Evolutionary conservation across 768 basidiomycete genomes (phyloP), one percentile per base, ranked within the genome.

Genomic region (Pisolithus orientalis): DNA sequence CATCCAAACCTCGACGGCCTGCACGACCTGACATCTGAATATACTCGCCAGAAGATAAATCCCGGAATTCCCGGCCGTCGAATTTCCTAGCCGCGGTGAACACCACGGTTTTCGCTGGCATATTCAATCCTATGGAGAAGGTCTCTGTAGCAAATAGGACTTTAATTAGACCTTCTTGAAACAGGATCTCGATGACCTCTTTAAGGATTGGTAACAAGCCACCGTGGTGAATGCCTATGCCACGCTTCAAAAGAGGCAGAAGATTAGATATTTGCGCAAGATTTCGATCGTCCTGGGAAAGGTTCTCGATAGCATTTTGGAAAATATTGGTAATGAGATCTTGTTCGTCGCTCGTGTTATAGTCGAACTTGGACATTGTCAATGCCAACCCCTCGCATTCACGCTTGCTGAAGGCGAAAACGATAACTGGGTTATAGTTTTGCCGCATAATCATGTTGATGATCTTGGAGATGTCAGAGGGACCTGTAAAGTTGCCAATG

Each of bases 11-110:
- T 71, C 96, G 84, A 61, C 96, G 86, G 57, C 96, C 96, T 2
- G 96, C 96, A 52, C 96, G 90, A 51, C 96, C 96, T 0, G 94
- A 94, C 96, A 99, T 99, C 64, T 99, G 96, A 61, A 98, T 96
- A 68, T 99, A 99, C 77, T 99, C 96, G 52, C 96, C 89, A 0
- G 86, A 89, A 0, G 92, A 92, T 34, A 99, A 75, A 64, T 91
- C 91, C 27, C 96, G 80, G 74, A 96, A 96, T 61, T 94, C 93
- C 42, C 82, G 83, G 0, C 96, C 96, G 66, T 99, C 96, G 61
- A 94, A 98, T 71, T 99, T 99, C 59, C 93, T 84, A 3, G 93
- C 87, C 0, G 86, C 80, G 0, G 93, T 96, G 75, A 99, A 99
- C 24, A 99, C 95, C 45, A 99, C 96, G 3, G 96, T 98, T 75